Conservation (phyloP, 768 basidiomycete species). For the Tylopilus vinaceipallidus region DNA sequence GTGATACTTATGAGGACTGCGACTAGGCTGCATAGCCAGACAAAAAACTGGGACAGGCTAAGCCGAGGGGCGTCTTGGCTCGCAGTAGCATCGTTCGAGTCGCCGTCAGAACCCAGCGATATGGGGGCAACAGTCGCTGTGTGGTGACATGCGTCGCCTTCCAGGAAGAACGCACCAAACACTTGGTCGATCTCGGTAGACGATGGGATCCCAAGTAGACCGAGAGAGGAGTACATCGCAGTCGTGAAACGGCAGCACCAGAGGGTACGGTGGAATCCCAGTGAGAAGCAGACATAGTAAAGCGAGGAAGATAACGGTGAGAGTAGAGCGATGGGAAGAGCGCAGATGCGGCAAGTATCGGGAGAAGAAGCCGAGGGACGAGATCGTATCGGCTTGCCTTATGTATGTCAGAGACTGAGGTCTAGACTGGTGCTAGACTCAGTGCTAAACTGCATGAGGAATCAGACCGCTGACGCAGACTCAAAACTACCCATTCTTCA, state of each 20-base stretch:
- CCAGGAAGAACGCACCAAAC: neutral
- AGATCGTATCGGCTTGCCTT: neutral
- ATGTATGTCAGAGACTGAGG: neutral
- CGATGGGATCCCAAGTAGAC: neutral
- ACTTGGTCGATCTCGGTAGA: neutral
- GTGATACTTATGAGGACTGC: neutral
- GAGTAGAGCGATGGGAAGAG: neutral
- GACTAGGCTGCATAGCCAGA: conserved; percentile 9
- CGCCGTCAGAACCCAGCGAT: neutral
- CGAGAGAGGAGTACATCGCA: neutral
- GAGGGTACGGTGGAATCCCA: neutral
- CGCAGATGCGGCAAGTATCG: neutral
- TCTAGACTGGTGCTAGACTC: conserved; percentile 2
- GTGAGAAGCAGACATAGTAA: conserved; percentile 3
- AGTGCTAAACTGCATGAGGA: neutral
- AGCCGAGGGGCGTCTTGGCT: neutral
- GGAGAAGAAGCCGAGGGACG: conserved; percentile 2
- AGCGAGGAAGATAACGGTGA: neutral
- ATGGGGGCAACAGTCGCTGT: neutral
- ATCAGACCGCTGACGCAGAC: no score
- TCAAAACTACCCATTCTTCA: neutral
- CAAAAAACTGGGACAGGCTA: conserved; percentile 5
- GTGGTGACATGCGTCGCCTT: neutral
- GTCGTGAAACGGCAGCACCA: neutral
- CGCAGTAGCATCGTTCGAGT: neutral